Base-by-base conservation (phyloP, 257 asterid genomes). In the Pogostemon cablin region DNA sequence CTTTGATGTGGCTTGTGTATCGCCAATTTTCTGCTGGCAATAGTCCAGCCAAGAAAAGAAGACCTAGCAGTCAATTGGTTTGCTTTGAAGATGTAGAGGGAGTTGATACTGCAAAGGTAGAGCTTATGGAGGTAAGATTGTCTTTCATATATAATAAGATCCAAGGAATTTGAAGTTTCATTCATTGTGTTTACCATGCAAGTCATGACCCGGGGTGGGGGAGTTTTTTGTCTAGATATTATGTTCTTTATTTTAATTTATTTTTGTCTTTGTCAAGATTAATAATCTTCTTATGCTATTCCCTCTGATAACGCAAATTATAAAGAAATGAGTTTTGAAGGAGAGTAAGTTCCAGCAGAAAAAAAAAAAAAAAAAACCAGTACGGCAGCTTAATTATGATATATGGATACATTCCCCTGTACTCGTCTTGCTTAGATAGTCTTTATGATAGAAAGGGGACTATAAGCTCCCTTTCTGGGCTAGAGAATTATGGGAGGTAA, bases 41-140 rank as follows among this genome's bases (percentile, higher is more conserved):
- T 76, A 86, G 93, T 74, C 95, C 96, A 2, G 96, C 99, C 50
- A 86, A 61, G 82, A 86, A 84, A 77, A 81, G 89, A 74, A 80
- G 63, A 52, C 81, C 95, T 49, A 86, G 84, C 75, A 85, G 80
- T 75, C 91, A 84, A 77, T 75, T 83, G 82, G 84, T 86, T 69
- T 74, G 84, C 72, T 95, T 95, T 77, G 93, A 86, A 68, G 98
- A 95, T 73, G 99, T 95, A 60, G 97, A 85, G 69, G 98, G 99
- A 60, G 97, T 95, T 65, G 99, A 95, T 80, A 55, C 84, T 65
- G 99, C 99, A 4, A 95, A 95, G 77, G 88, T 82, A 75, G 98
- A 95, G 81, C 95, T 95, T 69, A 85, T 95, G 96, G 99, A 95
- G 95, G 98, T 91, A 78, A 62, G 61, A 25, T 37, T 67, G 42